These are phyloP conservation scores for Pseudozyma thailandica DNA, from an alignment of 1,284 basidiomycete species.

Conservation along the genomic window DNA sequence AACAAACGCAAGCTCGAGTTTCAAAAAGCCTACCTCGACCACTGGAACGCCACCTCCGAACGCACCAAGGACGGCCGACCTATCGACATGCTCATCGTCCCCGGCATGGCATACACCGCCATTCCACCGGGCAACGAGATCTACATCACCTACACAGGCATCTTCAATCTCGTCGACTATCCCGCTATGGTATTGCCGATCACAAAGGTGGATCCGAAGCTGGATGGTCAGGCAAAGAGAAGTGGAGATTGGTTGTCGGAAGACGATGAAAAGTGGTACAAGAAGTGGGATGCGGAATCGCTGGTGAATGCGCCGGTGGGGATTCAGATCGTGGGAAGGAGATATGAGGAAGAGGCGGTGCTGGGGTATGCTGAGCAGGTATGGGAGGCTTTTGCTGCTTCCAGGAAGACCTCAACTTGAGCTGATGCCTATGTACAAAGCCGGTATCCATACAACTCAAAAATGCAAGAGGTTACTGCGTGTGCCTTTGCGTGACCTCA, in stretches of 20 bases:
- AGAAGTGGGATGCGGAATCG: constrained; percentile 64
- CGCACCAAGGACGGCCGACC: constrained; percentile 72
- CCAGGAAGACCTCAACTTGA: background rate
- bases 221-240: constrained; percentile 72
- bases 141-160: constrained; percentile 57
- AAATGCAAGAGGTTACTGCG: too few species aligned
- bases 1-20: constrained; percentile 68
- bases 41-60: constrained; percentile 73
- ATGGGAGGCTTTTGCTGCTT: constrained; percentile 25
- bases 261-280: constrained; percentile 56
- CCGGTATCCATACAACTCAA: too few species aligned
- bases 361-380: constrained; percentile 69
- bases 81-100: constrained; percentile 75
- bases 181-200: constrained; percentile 76
- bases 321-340: constrained; percentile 77
- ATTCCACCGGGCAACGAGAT: constrained; percentile 72
- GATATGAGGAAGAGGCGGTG: constrained; percentile 79
- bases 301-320: constrained; percentile 75
- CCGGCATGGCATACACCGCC: constrained; percentile 73
- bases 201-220: constrained; percentile 69
- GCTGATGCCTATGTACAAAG: too few species aligned
- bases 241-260: constrained; percentile 59
- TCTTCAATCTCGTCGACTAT: constrained; percentile 78
- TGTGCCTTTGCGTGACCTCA: too few species aligned
- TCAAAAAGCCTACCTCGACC: constrained; percentile 72